Base-by-base conservation (phyloP, 495 filamentous ascomycete genomes). In the Talaromyces proteolyticus region DNA sequence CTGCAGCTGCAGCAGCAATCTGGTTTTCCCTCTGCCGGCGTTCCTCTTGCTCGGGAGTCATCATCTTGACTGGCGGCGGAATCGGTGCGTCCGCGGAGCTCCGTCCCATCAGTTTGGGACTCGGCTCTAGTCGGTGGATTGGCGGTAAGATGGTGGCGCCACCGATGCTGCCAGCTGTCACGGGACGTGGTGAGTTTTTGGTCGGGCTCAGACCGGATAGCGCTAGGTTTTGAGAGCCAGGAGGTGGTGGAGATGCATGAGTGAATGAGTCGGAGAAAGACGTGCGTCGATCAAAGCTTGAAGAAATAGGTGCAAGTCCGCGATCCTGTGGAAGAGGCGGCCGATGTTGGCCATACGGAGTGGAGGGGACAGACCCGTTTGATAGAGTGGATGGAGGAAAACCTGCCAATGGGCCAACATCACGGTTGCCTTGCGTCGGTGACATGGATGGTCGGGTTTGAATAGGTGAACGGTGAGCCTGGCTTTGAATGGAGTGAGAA, bases 181-280 rank as follows among this genome's bases (percentile, higher is more conserved):
- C 50, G 1, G 75, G 73, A 14, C 77, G 74, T 38, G 76, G 71
- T 4, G 74, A 75, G 36, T 89, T 84, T 60, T 94, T 94, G 37
- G 78, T 85, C 4, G 89, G 89, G 16, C 88, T 91, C 29, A 89
- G 65, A 5, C 87, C 88, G 4, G 80, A 83, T 36, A 72, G 66
- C 19, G 72, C 55, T 38, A 86, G 73, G 47, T 78, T 56, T 74
- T 80, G 60, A 52, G 75, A 67, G 37, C 66, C 69, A 16, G 54
- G 55, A 45, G 60, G 51, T 52, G 58, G n/a, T 29, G 37, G 40
- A 56, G 42, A 40, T 45, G 51, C 38, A 34, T 72, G 74, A 10
- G 68, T 68, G 10, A 70, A 68, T 6, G 69, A 73, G 29, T 68
- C 63, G 44, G 67, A 64, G 55, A 65, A 59, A 48, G 64, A 64